Conservation (phyloP, 2,329 filamentous ascomycete species). For the Calcarisporium arbuscula region DNA sequence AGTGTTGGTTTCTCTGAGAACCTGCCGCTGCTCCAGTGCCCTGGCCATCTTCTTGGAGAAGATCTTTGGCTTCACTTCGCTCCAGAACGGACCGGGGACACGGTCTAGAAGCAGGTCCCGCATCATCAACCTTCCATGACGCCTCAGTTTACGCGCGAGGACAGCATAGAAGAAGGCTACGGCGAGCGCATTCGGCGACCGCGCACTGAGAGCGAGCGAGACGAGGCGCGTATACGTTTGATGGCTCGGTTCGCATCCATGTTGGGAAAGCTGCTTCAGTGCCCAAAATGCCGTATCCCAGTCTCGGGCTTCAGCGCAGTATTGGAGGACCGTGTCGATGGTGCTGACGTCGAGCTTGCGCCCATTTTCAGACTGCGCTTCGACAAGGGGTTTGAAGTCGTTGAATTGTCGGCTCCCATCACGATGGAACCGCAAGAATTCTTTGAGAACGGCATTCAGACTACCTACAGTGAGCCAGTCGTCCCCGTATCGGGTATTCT, state of each 20-base stretch:
- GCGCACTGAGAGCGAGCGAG: slow-evolving; percentile 24
- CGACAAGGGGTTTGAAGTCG: slow-evolving; percentile 22
- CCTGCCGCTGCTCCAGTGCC: slow-evolving; percentile 13
- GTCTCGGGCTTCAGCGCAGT: slow-evolving; percentile 19
- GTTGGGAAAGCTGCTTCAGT: slow-evolving; percentile 16
- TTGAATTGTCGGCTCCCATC: slow-evolving; percentile 14
- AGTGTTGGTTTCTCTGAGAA: slow-evolving; percentile 8
- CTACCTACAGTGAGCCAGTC: slow-evolving; percentile 36
- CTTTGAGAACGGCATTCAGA: slow-evolving; percentile 32
- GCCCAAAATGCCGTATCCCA: slow-evolving; percentile 27
- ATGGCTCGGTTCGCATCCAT: slow-evolving; percentile 18
- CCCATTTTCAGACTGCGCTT: slow-evolving; percentile 16
- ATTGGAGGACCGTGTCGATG: slow-evolving; percentile 32
- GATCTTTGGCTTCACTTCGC: slow-evolving; percentile 16
- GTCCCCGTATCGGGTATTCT: slow-evolving; percentile 36
- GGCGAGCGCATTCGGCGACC: slow-evolving; percentile 23
- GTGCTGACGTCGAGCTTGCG: slow-evolving; percentile 21
- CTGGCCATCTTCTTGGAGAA: slow-evolving; percentile 20
- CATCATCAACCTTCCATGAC: slow-evolving; percentile 16
- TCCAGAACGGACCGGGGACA: slow-evolving; percentile 20
- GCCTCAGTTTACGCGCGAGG: slow-evolving; percentile 22
- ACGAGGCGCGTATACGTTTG: slow-evolving; percentile 32
- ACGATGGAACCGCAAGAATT: slow-evolving; percentile 34
- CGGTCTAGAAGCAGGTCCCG: slow-evolving; percentile 18
- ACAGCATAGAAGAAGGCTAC: slow-evolving; percentile 26